Percentiles rank a stretch among this genome's conserved stretches.
phyloP scores from a whole-genome alignment of 495 filamentous ascomycete genomes.

The Rostrohypoxylon terebratum region DNA sequence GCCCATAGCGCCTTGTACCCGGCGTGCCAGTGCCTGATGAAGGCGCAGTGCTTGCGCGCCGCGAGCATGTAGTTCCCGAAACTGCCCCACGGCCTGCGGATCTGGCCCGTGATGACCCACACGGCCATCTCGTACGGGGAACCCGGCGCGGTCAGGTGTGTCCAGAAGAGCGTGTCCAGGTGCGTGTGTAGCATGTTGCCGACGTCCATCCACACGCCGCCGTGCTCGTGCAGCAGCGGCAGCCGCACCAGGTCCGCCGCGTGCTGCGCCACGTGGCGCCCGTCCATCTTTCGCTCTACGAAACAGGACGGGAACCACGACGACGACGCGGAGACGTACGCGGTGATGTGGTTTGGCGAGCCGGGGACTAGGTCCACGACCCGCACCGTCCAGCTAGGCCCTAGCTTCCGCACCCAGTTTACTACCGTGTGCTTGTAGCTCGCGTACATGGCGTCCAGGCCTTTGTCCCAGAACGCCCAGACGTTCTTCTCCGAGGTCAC shows the following conservation, averaged over 20 bases:
- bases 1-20: conserved; percentile 52
- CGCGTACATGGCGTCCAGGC: conserved; percentile 49
- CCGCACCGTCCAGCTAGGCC: conserved; percentile 46
- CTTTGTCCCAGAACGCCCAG: conserved; percentile 62
- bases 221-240: conserved; percentile 53
- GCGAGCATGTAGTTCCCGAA: conserved; percentile 57
- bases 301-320: conserved; percentile 51
- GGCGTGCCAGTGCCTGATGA: conserved; percentile 55
- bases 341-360: conserved; percentile 45
- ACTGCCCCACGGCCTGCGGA: conserved; percentile 38
- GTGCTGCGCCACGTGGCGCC: conserved; percentile 51
- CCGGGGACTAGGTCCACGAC: conserved; percentile 43
- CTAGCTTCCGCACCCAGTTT: conserved; percentile 50
- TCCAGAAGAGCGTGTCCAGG: conserved; percentile 57
- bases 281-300: conserved; percentile 51
- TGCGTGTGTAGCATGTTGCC: conserved; percentile 53
- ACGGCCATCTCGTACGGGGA: conserved; percentile 53
- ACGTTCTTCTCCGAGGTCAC: conserved; percentile 58
- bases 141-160: conserved; percentile 49
- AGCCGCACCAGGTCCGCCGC: conserved; percentile 54
- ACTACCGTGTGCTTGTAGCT: conserved; percentile 53
- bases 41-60: conserved; percentile 49
- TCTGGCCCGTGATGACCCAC: conserved; percentile 46
- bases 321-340: conserved; percentile 42
- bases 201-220: conserved; percentile 58